Evolutionary conservation across 2,329 filamentous ascomycete species (phyloP), one percentile per base, ranked within the genome.

Genomic region (Colletotrichum shisoi): DNA sequence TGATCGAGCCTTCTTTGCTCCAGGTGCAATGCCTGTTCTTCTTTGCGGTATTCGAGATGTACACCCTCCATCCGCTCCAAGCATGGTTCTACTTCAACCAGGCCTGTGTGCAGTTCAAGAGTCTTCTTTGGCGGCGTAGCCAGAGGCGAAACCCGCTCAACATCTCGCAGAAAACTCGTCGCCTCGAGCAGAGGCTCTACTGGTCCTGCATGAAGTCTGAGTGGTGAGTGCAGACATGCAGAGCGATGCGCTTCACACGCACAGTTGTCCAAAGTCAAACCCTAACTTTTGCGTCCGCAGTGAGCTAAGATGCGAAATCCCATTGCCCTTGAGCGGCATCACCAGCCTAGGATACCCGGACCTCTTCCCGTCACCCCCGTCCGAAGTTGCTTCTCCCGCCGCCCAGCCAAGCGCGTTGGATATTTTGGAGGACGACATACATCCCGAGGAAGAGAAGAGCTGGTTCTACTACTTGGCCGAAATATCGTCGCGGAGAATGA

Each of bases 171-270:
- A 66, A 62, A 40, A 44, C 57, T 19, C 46, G 57, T 49, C 66
- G 70, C 21, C 70, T 74, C 17, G 73, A 76, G 67, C 72, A 71
- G 61, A 67, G 74, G 15, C 71, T 77, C 15, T 77, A 76, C 54
- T 77, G 75, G 75, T 76, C 74, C 34, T 77, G 74, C 49, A 67
- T 77, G 63, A 77, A 77, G 57, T 75, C 74, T 15, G 73, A 76
- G 67, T 72, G 71, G 75, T 75, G 61, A 57, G 70, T 68, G 5
- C 6, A 17, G 6, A 17, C 4, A 12, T 9, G 9, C 3, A 17
- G 3, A 3, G 7, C 27, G 7, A 31, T 31, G 27, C 27, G 27
- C 27, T 31, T 31, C 7, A 31, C 27, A 8, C 27, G 27, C 5
- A 21, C 6, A 49, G 4, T 15, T 8, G 4, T 31, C 6, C 9